Conservation (phyloP, 371 early-diverging fungal genomes). For the Dichotomocladium elegans region DNA sequence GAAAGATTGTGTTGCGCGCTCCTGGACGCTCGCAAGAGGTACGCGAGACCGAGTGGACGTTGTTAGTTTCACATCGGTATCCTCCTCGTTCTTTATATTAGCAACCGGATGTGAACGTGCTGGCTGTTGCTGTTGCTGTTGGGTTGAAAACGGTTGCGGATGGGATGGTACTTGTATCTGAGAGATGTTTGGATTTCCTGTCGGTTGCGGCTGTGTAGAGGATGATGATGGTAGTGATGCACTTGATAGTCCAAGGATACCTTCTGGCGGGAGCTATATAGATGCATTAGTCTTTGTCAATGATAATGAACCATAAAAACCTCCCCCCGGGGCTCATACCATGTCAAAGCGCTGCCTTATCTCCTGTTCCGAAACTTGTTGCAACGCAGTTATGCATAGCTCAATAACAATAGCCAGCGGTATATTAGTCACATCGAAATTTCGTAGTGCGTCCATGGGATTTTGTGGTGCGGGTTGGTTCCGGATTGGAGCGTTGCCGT, state of each 20-base stretch:
- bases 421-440: constrained; percentile 36
- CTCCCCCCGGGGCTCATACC: constrained; percentile 11
- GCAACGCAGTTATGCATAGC: constrained; percentile 36
- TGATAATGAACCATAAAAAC: not conserved
- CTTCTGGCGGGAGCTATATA: constrained; percentile 6
- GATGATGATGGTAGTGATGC: not conserved
- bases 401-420: constrained; percentile 32
- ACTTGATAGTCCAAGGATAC: not conserved
- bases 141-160: not conserved
- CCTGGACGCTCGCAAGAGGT: constrained; percentile 38
- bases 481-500: too few relatives aligned
- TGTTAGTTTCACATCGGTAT: not conserved
- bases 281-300: too few relatives aligned
- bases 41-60: constrained; percentile 2
- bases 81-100: not conserved
- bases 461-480: not conserved
- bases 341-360: constrained; percentile 22
- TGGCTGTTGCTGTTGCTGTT: not conserved
- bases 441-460: constrained; percentile 12
- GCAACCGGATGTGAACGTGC: not conserved
- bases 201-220: not conserved
- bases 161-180: not conserved
- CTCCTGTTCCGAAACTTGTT: constrained; percentile 28
- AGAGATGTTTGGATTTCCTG: not conserved
- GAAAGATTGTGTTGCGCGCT: constrained; percentile 38